These are phyloP conservation scores for Persicaria maculosa DNA, from an alignment of 148 eudicot species.

Conservation along the genomic window DNA sequence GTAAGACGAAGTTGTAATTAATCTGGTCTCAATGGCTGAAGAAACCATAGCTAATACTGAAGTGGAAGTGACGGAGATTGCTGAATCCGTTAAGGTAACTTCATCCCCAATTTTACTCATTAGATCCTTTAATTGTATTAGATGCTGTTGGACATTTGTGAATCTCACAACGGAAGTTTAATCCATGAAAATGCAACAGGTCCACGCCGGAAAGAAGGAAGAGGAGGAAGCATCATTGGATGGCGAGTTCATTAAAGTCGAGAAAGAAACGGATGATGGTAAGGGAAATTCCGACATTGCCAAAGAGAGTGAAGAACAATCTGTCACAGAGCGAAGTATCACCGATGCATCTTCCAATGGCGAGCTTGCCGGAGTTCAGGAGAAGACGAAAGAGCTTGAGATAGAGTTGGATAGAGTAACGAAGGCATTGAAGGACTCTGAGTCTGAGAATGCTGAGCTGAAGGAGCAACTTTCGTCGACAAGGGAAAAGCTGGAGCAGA, in stretches of 20 bases:
- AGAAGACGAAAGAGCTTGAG: slow-evolving; percentile 66
- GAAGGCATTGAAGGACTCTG: slow-evolving; percentile 41
- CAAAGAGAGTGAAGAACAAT: slow-evolving; percentile 25
- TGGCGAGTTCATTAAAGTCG: slow-evolving; percentile 91
- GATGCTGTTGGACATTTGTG: too few relatives aligned
- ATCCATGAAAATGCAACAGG: slow-evolving; percentile 22
- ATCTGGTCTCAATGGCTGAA: slow-evolving; percentile 41
- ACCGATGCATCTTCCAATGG: slow-evolving; percentile 33
- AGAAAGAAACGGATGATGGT: slow-evolving; percentile 51
- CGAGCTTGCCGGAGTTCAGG: slow-evolving; percentile 67
- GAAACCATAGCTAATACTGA: slow-evolving; percentile 43
- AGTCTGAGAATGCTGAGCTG: slow-evolving; percentile 53
- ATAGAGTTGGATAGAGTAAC: slow-evolving; percentile 54
- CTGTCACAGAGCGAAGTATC: slow-evolving; percentile 26
- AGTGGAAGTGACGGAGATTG: slow-evolving; percentile 37
- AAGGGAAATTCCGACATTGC: slow-evolving; percentile 33
- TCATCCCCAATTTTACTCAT: too few relatives aligned
- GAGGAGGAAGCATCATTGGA: slow-evolving; percentile 59
- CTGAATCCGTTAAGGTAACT: slow-evolving; percentile 48
- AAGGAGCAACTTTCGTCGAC: slow-evolving; percentile 38
- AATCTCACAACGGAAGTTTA: not conserved
- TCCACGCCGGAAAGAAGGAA: slow-evolving; percentile 38
- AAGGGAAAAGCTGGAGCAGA: slow-evolving; percentile 43
- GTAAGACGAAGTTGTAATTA: not conserved
- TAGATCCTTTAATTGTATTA: too few relatives aligned